These are phyloP conservation scores for Dactylellina parvicollis DNA, from an alignment of 2,329 filamentous ascomycete genomes.

Conservation along the genomic window DNA sequence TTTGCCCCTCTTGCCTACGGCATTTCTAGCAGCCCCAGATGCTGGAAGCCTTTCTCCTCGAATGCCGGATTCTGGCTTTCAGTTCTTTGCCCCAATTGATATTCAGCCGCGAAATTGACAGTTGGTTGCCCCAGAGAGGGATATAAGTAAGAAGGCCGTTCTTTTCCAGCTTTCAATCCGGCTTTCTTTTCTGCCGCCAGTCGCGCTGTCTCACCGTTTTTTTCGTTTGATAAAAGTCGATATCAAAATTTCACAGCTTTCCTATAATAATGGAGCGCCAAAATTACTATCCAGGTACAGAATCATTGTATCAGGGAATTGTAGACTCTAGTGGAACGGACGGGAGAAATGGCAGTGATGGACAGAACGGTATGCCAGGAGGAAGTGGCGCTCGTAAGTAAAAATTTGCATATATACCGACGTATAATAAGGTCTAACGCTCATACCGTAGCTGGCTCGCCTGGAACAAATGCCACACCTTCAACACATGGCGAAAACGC, in stretches of 20 bases:
- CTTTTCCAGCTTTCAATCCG: too few species aligned
- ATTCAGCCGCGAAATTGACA: too few species aligned
- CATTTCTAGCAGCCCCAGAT: too few species aligned
- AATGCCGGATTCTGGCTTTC: too few species aligned
- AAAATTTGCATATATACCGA: neutral
- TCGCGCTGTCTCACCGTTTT: too few species aligned
- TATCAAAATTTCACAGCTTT: neutral
- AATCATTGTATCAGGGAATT: constrained; percentile 8
- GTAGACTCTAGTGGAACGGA: constrained; percentile 24
- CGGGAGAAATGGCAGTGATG: constrained; percentile 2
- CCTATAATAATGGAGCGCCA: constrained; percentile 13
- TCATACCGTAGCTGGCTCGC: constrained; percentile 9
- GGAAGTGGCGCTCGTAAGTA: constrained; percentile 26
- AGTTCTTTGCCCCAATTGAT: too few species aligned
- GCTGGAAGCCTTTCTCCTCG: too few species aligned
- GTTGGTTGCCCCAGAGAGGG: too few species aligned
- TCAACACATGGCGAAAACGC: constrained; percentile 22
- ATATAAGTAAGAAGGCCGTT: too few species aligned
- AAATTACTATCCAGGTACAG: constrained; percentile 17
- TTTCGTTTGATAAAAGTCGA: too few species aligned
- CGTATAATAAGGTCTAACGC: neutral
- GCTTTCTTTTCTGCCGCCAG: too few species aligned
- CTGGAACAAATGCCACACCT: constrained; percentile 27
- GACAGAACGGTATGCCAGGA: constrained; percentile 19
- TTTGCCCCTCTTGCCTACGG: too few species aligned